Evolutionary conservation across 306 rosid species (phyloP), one percentile per base, ranked within the genome.

Genomic region (Delonix regia): DNA sequence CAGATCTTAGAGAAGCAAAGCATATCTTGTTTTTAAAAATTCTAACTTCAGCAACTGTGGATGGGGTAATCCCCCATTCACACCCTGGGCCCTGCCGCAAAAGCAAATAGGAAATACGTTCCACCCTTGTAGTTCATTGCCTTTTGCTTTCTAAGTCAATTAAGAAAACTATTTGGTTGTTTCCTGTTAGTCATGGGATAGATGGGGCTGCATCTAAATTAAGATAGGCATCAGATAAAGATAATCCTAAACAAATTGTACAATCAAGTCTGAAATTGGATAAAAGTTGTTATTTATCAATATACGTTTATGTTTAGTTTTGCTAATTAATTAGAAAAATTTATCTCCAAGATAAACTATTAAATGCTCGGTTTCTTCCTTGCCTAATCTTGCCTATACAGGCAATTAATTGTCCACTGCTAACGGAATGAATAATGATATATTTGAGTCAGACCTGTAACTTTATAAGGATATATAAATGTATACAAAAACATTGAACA

Each of bases 1-100:
- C 39, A 25, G 65, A 66, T 71, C 81, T 79, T 16, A 44, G 60
- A 69, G 18, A 36, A 14, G 21, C 8, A n/a, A 30, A 22, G 7
- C 19, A 56, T 5, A 15, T 56, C 6, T 49, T n/a, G 25, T 49
- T 70, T 28, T 28, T 0, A 28, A 28, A 49, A 48, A 18, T 0
- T 15, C 14, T 69, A 27, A 27, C 42, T 69, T 69, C 42, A 27
- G 21, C 22, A 22, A 24, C 44, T 15, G 44, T 33, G 44, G 21
- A 51, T 14, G 39, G 55, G 73, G 19, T 36, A 47, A 27, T 18
- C n/a, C 44, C 18, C 75, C 61, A 16, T 45, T 49, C 22, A 66
- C 3, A 3, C 57, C 8, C 22, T 27, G 4, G 42, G n/a, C 30
- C 27, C 28, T 48, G 10, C 27, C 19, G 27, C 44, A 28, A 25